These are phyloP conservation scores for Sugiyamaella novakii DNA, from an alignment of 1,139 yeast genomes.

Conservation along the genomic window DNA sequence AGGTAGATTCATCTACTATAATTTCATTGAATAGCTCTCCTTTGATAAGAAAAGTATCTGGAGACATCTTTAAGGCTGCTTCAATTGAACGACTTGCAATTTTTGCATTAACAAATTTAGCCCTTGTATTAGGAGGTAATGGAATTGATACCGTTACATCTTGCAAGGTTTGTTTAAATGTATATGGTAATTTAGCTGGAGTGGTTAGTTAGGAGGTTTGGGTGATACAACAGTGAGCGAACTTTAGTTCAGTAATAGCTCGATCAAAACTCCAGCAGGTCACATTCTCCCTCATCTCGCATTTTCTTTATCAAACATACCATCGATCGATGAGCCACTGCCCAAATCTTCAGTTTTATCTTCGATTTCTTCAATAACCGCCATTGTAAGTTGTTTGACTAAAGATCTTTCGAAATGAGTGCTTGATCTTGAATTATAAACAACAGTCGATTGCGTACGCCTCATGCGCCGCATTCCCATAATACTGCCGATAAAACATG, in stretches of 20 bases:
- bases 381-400: slow-evolving; percentile 6
- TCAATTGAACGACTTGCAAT: slow-evolving; percentile 34
- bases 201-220: not conserved
- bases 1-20: slow-evolving; percentile 45
- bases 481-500: too few species aligned
- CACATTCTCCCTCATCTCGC: not conserved
- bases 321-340: not conserved
- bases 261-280: not conserved
- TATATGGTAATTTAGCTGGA: slow-evolving; percentile 28
- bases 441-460: too few species aligned
- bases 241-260: not conserved
- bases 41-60: slow-evolving; percentile 33
- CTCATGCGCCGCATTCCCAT: too few species aligned
- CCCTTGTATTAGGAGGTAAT: slow-evolving; percentile 42
- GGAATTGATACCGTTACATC: slow-evolving; percentile 45
- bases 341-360: not conserved
- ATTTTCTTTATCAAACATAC: slow-evolving; percentile 1
- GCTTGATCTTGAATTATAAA: too few species aligned
- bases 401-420: too few species aligned
- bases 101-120: slow-evolving; percentile 40
- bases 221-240: too few species aligned
- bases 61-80: slow-evolving; percentile 34
- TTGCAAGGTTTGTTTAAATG: slow-evolving; percentile 47
- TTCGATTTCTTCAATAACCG: slow-evolving; percentile 17
- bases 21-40: slow-evolving; percentile 44